Evolutionary conservation across 1,139 yeast species (phyloP).

Genomic region (Geotrichum bryndzae): DNA sequence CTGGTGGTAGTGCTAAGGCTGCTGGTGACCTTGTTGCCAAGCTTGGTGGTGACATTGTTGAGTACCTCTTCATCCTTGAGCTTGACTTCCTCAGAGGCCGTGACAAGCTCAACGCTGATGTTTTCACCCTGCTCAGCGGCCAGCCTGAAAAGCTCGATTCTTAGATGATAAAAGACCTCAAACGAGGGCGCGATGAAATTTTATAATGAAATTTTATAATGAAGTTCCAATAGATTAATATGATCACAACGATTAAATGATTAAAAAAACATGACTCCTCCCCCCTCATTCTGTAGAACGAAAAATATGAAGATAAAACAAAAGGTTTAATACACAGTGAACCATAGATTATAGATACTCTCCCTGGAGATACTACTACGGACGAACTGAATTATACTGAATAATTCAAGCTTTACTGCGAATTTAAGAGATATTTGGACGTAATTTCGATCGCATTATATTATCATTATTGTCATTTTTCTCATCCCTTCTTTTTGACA

Average conservation of each 20-base stretch:
- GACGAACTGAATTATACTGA: no score
- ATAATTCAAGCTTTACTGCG: no score
- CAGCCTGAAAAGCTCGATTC: conserved; percentile 37
- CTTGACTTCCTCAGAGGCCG: conserved; percentile 92
- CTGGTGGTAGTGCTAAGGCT: conserved; percentile 93
- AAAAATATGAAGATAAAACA: no score
- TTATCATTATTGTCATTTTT: no score
- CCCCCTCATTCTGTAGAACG: no score
- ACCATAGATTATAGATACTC: no score
- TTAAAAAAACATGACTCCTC: background rate
- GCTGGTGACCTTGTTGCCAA: conserved; percentile 79
- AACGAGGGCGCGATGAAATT: background rate
- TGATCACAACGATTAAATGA: background rate
- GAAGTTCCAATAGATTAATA: background rate
- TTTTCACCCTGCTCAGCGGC: conserved; percentile 79
- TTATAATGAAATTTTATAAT: background rate
- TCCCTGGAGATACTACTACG: no score
- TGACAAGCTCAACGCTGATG: conserved; percentile 77
- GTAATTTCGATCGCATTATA: no score
- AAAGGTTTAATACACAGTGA: no score
- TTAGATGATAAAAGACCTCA: background rate
- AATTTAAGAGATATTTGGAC: no score
- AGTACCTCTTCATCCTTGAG: conserved; percentile 86
- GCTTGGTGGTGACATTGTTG: conserved; percentile 64
- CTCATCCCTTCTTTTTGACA: no score